Conservation (phyloP, 331 rosid genomes). For the Acacia pycnantha region DNA sequence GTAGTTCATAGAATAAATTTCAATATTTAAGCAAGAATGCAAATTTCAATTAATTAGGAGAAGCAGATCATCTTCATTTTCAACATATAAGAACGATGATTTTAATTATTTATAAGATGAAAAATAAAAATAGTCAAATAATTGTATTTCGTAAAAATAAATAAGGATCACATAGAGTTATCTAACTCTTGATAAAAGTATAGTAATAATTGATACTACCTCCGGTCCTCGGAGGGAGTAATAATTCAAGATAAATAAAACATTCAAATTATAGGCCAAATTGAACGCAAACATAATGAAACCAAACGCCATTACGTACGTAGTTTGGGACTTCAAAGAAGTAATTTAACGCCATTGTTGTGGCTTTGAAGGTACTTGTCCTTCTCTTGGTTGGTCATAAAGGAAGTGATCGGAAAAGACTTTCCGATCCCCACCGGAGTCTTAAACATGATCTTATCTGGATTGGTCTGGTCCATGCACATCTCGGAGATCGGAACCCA, state of each 20-base stretch:
- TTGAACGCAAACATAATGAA: not conserved
- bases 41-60: not conserved
- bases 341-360: not conserved
- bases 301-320: not conserved
- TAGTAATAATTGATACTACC: not conserved
- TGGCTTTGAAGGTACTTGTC: conserved; percentile 19
- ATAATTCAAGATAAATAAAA: not conserved
- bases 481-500: conserved; percentile 83
- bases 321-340: not conserved
- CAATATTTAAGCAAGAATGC: not conserved
- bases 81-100: not conserved
- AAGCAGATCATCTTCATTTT: not conserved
- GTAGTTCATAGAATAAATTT: not conserved
- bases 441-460: conserved; percentile 54
- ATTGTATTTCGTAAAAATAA: not conserved
- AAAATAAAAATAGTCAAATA: not conserved
- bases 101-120: not conserved
- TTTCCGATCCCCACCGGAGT: conserved; percentile 78
- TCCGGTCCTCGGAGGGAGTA: too few relatives aligned
- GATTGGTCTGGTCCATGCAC: conserved; percentile 45
- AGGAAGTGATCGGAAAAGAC: conserved; percentile 61
- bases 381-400: conserved; percentile 69
- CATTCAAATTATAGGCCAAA: not conserved
- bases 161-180: not conserved
- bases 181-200: not conserved